Conservation (phyloP, 768 basidiomycete species). For the Suillus tomentosus region DNA sequence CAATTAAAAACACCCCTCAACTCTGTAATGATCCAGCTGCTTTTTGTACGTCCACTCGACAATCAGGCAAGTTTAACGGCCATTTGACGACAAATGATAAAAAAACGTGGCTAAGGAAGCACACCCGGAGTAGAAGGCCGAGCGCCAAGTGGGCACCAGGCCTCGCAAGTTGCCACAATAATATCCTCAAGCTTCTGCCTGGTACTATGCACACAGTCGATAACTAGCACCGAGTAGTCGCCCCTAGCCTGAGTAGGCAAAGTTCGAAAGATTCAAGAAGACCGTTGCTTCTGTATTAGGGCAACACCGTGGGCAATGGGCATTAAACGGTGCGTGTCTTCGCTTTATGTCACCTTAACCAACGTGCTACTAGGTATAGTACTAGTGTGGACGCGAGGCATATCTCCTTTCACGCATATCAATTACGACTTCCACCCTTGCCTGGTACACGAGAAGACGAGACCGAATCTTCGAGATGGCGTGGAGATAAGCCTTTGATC, state of each 20-base stretch:
- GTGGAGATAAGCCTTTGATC: background rate
- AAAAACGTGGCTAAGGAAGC: constrained; percentile 3
- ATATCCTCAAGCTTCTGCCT: background rate
- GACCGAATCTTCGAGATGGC: background rate
- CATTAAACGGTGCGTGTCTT: background rate
- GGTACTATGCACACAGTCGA: background rate
- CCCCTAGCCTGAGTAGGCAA: background rate
- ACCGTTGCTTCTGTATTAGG: background rate
- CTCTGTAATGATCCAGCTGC: background rate
- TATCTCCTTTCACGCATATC: constrained; percentile 4
- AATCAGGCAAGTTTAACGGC: background rate
- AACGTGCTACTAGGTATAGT: background rate
- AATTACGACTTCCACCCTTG: background rate
- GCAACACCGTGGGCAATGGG: too few species aligned
- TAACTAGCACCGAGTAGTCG: background rate
- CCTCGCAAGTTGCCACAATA: background rate
- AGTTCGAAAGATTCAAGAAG: background rate
- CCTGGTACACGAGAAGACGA: background rate
- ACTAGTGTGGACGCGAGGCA: background rate
- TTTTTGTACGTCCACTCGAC: constrained; percentile 7
- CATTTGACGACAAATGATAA: background rate
- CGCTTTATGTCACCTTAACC: background rate
- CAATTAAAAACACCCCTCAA: constrained; percentile 1
- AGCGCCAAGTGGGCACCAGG: background rate
- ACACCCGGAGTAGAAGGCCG: background rate